A percentile compares a stretch with the other conserved stretches of the same genome.
Conservation (phyloP, 129 eudicot genomes). For the Tagetes patula region DNA sequence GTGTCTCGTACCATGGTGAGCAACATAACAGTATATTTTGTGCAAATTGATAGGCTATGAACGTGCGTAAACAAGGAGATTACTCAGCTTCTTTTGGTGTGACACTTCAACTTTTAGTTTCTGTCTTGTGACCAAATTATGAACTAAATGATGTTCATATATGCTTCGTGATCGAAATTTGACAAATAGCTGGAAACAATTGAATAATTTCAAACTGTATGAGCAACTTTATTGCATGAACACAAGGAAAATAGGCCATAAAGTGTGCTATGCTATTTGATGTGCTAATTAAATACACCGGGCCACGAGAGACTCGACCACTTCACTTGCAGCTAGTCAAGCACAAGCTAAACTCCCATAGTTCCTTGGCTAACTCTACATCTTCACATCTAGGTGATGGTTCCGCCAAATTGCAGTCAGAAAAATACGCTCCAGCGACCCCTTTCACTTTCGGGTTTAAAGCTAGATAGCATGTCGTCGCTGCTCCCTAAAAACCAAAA, state of each 20-base stretch:
- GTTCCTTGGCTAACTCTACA: constrained; percentile 25
- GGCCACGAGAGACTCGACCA: not conserved
- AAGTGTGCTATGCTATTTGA: not conserved
- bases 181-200: too few relatives aligned
- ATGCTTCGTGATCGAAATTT: too few relatives aligned
- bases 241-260: not conserved
- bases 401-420: constrained; percentile 26
- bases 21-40: too few relatives aligned
- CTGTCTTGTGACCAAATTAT: too few relatives aligned
- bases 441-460: constrained; percentile 34
- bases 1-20: too few relatives aligned
- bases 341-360: constrained; percentile 31
- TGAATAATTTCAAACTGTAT: too few relatives aligned
- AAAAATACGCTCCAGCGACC: constrained; percentile 25
- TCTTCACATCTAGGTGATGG: constrained; percentile 22
- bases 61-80: too few relatives aligned
- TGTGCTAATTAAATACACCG: too few relatives aligned
- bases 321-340: constrained; percentile 25
- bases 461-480: constrained; percentile 29
- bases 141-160: too few relatives aligned
- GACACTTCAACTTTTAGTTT: too few relatives aligned
- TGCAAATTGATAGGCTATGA: too few relatives aligned
- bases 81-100: too few relatives aligned
- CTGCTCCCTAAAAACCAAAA: constrained; percentile 29
- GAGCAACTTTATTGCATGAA: not conserved